Percentiles rank a stretch among this genome's conserved stretches.
These are phyloP conservation scores for Aschersonia sp. DNA, from an alignment of 2,329 filamentous ascomycete genomes.

Conservation along the genomic window DNA sequence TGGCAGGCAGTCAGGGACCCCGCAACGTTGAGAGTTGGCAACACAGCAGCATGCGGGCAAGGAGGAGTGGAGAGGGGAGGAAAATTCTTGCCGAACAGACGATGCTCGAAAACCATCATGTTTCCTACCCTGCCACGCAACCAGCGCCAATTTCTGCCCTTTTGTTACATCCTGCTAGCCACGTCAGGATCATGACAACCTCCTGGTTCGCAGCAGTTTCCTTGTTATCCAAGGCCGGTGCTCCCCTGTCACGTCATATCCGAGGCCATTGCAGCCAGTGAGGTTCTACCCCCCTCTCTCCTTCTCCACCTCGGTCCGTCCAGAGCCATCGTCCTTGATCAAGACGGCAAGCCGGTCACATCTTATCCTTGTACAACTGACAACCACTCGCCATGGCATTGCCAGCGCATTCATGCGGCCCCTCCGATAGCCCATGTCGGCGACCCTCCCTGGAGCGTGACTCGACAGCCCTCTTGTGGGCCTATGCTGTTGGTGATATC, in stretches of 20 bases:
- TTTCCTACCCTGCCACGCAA: neutral
- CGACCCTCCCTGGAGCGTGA: constrained; percentile 5
- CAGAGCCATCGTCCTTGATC: constrained; percentile 11
- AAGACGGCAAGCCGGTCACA: constrained; percentile 19
- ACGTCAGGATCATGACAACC: neutral
- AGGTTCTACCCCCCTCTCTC: constrained; percentile 24
- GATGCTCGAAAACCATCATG: neutral
- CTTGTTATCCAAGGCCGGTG: constrained; percentile 29
- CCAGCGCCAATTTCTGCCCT: neutral
- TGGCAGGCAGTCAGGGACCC: no score
- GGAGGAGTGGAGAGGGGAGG: no score
- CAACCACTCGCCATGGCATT: constrained; percentile 20
- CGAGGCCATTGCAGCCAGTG: constrained; percentile 15
- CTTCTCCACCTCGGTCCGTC: constrained; percentile 19
- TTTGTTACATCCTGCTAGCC: neutral
- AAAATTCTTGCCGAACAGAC: neutral
- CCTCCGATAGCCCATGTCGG: constrained; percentile 7
- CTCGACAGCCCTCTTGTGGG: constrained; percentile 10
- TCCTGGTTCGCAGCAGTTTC: constrained; percentile 30
- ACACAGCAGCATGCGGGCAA: no score
- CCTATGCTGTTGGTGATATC: constrained; percentile 7
- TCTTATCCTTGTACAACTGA: constrained; percentile 15
- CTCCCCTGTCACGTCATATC: constrained; percentile 16
- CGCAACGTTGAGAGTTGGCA: no score
- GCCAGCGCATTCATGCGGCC: constrained; percentile 34